A percentile compares a stretch with the other conserved stretches of the same genome.
Evolutionary conservation across 805 yeast species (phyloP).

Genomic region (Wickerhamomyces chambardii): DNA sequence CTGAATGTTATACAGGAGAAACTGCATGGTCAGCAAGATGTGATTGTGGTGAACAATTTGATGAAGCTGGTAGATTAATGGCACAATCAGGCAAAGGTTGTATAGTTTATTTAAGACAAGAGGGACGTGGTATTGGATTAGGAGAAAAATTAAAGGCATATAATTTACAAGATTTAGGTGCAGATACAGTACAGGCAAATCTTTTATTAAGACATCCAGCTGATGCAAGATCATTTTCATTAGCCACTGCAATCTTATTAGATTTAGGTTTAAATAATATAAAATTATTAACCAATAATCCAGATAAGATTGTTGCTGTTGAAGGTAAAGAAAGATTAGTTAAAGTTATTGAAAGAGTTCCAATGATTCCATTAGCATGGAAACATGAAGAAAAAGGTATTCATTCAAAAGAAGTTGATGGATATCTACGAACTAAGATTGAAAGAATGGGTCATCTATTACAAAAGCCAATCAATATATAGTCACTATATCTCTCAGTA

Average conservation of each 20-base stretch:
- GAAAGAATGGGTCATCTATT: constrained; percentile 96
- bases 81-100: constrained; percentile 85
- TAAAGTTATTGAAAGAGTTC: constrained; percentile 79
- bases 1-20: constrained; percentile 98
- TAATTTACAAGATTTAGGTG: constrained; percentile 94
- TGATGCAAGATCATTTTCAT: constrained; percentile 88
- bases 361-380: constrained; percentile 98
- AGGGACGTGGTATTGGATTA: constrained; percentile 98
- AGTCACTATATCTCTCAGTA: no score
- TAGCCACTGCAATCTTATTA: constrained; percentile 86
- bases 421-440: constrained; percentile 86
- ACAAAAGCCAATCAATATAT: constrained; percentile 29
- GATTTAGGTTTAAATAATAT: constrained; percentile 74
- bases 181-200: constrained; percentile 97
- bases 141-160: constrained; percentile 97
- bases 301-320: constrained; percentile 91
- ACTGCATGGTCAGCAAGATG: constrained; percentile 99
- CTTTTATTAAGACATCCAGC: constrained; percentile 92
- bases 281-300: constrained; percentile 84
- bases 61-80: constrained; percentile 94
- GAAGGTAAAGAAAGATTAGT: constrained; percentile 76
- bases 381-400: constrained; percentile 50
- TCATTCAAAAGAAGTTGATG: constrained; percentile 79
- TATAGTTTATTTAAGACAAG: constrained; percentile 92
- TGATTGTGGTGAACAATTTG: constrained; percentile 99